Percentiles rank a stretch among this genome's conserved stretches.
Evolutionary conservation across 1,284 basidiomycete species (phyloP).

Genomic region (Trichosporon sp.): DNA sequence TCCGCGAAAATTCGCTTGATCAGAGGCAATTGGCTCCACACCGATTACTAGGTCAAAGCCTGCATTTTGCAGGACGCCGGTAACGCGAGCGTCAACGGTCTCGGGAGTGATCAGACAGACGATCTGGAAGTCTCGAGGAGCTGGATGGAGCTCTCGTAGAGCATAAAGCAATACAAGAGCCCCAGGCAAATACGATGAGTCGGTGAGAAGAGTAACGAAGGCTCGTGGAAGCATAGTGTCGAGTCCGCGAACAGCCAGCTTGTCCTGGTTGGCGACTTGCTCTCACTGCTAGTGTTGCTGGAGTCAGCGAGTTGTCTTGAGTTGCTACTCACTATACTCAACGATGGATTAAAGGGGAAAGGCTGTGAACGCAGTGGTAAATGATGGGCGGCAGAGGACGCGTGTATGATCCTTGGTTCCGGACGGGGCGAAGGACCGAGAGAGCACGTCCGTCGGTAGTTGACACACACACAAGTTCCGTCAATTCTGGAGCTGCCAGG

Average conservation of each 20-base stretch:
- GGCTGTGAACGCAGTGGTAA: not conserved
- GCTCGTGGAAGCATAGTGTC: constrained; percentile 58
- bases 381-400: not conserved
- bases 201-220: constrained; percentile 86
- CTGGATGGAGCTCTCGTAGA: constrained; percentile 73
- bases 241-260: not conserved
- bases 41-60: constrained; percentile 82
- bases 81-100: constrained; percentile 80
- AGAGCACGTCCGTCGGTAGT: too few species aligned
- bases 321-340: not conserved
- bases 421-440: not conserved
- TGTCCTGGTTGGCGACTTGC: not conserved
- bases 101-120: constrained; percentile 93
- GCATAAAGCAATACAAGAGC: constrained; percentile 83
- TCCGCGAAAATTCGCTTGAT: constrained; percentile 62
- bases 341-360: not conserved
- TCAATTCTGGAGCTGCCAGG: too few species aligned
- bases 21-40: constrained; percentile 75
- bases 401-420: not conserved
- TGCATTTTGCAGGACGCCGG: constrained; percentile 75
- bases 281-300: not conserved
- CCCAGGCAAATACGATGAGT: constrained; percentile 87
- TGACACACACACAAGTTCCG: too few species aligned
- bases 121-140: constrained; percentile 72
- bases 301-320: too few species aligned